These are phyloP conservation scores for Dactylellina haptotyla DNA, from an alignment of 2,329 filamentous ascomycete species.

Conservation along the genomic window DNA sequence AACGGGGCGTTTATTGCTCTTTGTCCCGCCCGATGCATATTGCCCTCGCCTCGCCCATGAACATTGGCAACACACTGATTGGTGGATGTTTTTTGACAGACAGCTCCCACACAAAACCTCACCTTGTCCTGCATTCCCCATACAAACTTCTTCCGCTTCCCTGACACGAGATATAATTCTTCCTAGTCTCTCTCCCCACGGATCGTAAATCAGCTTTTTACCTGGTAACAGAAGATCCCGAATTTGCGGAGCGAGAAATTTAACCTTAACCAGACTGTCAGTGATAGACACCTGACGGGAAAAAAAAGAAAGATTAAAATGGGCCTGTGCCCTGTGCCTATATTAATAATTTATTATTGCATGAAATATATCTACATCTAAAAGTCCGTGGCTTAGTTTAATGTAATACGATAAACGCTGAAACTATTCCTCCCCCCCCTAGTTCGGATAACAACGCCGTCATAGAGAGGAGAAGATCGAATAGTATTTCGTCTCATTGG, in stretches of 20 bases:
- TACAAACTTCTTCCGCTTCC: conserved; percentile 42
- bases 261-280: conserved; percentile 34
- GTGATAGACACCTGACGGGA: conserved; percentile 4
- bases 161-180: conserved; percentile 46
- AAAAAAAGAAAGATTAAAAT: conserved; percentile 11
- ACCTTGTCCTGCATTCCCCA: conserved; percentile 17
- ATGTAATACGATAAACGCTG: conserved; percentile 9
- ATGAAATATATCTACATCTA: conserved; percentile 36
- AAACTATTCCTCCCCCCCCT: neutral
- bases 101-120: conserved; percentile 16
- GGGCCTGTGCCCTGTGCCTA: conserved; percentile 6
- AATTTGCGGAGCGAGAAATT: conserved; percentile 40
- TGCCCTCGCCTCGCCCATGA: neutral
- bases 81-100: conserved; percentile 48
- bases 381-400: neutral
- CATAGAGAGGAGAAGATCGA: neutral
- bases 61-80: conserved; percentile 25
- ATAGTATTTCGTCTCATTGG: conserved; percentile 12
- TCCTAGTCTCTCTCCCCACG: conserved; percentile 37
- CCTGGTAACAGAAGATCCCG: conserved; percentile 51
- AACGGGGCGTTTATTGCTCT: conserved; percentile 7
- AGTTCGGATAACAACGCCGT: conserved; percentile 2
- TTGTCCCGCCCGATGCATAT: neutral
- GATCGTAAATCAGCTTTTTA: conserved; percentile 45
- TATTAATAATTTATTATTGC: conserved; percentile 23